Base-by-base conservation (phyloP, 371 early-diverging fungal species). In the Circinella umbellata region DNA sequence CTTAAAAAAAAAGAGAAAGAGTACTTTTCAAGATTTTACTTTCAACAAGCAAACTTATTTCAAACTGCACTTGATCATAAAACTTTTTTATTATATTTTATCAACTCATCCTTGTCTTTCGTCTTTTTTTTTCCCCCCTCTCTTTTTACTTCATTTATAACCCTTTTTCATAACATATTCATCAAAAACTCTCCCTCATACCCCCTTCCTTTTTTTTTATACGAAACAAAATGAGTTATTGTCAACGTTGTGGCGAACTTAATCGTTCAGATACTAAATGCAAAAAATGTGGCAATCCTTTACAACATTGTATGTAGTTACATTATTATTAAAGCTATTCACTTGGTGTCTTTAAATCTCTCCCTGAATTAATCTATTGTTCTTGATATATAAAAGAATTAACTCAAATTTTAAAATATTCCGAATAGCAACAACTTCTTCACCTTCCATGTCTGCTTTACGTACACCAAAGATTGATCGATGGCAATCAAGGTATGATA, bases 201-300 rank as follows among this genome's bases (percentile, higher is more conserved):
- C 36, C 9, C 36, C 11, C 18, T 17, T 60, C 17, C 51, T 51
- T 15, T 14, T 51, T 15, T 17, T 51, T n/a, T n/a, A 1, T 51
- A 5, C 14, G 15, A 13, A 17, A 38, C 35, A 57, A 9, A 55
- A 82, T 82, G 82, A 68, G 76, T 37, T 79, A 70, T 64, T 82
- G 82, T 73, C 49, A 51, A 54, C 69, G 73, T 13, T 82, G 82
- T 61, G 82, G 82, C n/a, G 80, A 82, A 69, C 49, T 80, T 15
- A 68, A 71, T 57, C 59, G 68, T 36, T 62, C 68, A 55, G 70
- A 76, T 34, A 27, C 27, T 27, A 73, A 69, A 65, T 81, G 82
- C 49, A 68, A 35, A 6, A 74, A 73, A 64, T 82, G 82, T 65
- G 80, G 80, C 38, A 72, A 53, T 35, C 13, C 65, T 20, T 57